Evolutionary conservation across 2,329 filamentous ascomycete species (phyloP), one percentile per base, ranked within the genome.

Genomic region (Didymella keratinophila): DNA sequence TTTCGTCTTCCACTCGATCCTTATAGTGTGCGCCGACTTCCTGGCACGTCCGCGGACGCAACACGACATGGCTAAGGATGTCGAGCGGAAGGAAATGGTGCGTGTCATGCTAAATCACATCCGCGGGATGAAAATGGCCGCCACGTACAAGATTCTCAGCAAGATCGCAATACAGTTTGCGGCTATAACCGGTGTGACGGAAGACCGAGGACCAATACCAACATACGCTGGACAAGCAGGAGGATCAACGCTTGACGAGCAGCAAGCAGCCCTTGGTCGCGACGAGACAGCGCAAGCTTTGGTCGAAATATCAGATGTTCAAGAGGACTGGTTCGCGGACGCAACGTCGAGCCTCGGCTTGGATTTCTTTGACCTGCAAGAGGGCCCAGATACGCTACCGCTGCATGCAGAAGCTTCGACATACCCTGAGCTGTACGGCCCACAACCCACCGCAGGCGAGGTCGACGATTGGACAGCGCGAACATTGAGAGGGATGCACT

Each of bases 11-110:
- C 68, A 72, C n/a, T 64, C 64, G 1, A 47, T 71, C 2, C 23
- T 72, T 5, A 68, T 72, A 6, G 62, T 71, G 14, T 71, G 70
- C 37, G 63, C 65, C 16, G 69, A 71, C 46, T 71, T 71, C 25
- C 67, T 71, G 27, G 68, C 65, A 3, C 66, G 70, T 16, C 66
- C 69, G 3, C 63, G 52, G 36, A 58, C 54, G 4, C 63, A 67
- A 21, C 41, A 18, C 2, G 67, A 71, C 23, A 66, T 66, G 8
- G 36, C 48, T 3, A 67, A 60, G 37, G 69, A 71, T 49, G 36
- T 44, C 3, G 61, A 67, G 51, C 60, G 70, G 16, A 72, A 71
- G 41, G 52, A 54, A 20, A 63, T 59, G 21, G 68, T 71, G 43
- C 56, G 62, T 23, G 48, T 52, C 23, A 64, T 71, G 55, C 56